phyloP scores from a whole-genome alignment of 306 rosid species.

The Glycine tomentella region DNA sequence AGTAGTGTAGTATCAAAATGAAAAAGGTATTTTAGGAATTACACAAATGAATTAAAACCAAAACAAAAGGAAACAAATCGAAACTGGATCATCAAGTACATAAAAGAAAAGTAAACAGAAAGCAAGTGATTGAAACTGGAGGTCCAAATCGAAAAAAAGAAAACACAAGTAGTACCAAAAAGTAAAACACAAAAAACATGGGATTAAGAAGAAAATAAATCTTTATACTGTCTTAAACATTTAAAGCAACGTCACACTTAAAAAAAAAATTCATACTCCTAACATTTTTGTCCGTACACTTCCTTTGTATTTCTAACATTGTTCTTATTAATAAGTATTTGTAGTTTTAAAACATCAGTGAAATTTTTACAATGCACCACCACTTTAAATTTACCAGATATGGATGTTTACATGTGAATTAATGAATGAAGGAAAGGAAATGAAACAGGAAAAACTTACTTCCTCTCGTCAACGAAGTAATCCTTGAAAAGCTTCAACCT shows the following conservation, averaged over 20 bases:
- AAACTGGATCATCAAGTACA: no score
- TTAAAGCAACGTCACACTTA: no score
- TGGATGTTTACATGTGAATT: background rate
- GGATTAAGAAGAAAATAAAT: background rate
- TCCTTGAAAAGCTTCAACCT: slow-evolving; percentile 85
- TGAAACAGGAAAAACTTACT: slow-evolving; percentile 56
- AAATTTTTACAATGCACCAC: no score
- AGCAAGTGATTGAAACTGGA: background rate
- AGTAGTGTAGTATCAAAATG: background rate
- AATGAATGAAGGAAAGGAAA: no score
- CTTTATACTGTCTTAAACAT: no score
- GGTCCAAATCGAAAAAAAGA: background rate
- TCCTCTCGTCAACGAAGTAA: slow-evolving; percentile 82
- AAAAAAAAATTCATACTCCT: no score
- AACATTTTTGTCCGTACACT: no score
- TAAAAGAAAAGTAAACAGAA: background rate
- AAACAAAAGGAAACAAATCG: background rate
- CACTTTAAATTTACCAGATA: no score
- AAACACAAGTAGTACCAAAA: background rate
- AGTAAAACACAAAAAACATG: background rate
- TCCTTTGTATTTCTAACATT: no score
- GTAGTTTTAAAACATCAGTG: no score
- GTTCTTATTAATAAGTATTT: no score
- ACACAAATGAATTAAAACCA: no score
- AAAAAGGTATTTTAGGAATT: background rate